Evolutionary conservation across 169 alveolate species (phyloP), one percentile per base, ranked within the genome.

Genomic region (Babesia ovis): DNA sequence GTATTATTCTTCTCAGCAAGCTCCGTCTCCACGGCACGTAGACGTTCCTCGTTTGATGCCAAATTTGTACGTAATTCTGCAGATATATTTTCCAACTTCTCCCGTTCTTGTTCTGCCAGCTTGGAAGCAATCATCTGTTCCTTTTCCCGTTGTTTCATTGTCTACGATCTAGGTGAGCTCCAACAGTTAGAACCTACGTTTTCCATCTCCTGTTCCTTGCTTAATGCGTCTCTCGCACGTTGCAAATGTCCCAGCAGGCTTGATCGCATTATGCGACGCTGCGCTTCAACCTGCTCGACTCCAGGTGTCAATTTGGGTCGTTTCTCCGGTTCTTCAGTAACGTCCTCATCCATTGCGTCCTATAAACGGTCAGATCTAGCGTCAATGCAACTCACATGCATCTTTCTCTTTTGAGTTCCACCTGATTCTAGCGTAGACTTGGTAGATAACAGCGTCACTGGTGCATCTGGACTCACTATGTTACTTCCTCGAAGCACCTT

Each of bases 251-350:
- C 91, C 39, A 82, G 77, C 2, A 86, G 72, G 23, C 90, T 85
- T 4, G 72, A 50, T 27, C 83, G 84, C 66, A 86, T 41, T 41
- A 86, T 39, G 29, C 92, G 67, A 39, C 62, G 77, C 43, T 86
- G 87, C 37, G 89, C 51, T 18, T 74, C 85, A 20, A 83, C 80
- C n/a, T 85, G 79, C 42, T 75, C 83, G 16, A 45, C 79, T 14
- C 74, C 86, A 16, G 75, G 80, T 39, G 59, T 83, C 34, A 77
- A 31, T 46, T 76, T 83, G 20, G 92, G 92, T 62, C 88, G 57
- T 46, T 77, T 77, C 48, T 77, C 85, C 12, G 67, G 64, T 14
- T 39, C 46, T 16, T 67, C 85, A n/a, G n/a, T n/a, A n/a, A 16
- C 75, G 20, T 54, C 80, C 54, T 9, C 54, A 31, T 35, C 70